A percentile compares a stretch with the other conserved stretches of the same genome.
Conservation (phyloP, 768 basidiomycete species). For the Naganishia randhawae region DNA sequence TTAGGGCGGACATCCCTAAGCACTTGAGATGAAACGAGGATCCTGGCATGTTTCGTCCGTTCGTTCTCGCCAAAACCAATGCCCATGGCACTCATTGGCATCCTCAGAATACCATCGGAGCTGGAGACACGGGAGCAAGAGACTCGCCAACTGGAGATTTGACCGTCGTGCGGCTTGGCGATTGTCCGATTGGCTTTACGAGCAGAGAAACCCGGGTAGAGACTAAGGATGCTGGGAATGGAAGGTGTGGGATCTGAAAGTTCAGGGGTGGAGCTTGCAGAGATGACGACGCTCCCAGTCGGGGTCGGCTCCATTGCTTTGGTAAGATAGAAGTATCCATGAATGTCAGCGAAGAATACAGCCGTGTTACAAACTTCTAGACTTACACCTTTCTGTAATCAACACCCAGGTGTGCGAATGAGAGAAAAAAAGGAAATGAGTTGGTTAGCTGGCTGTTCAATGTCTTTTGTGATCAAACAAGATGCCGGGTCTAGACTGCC, state of each 20-base stretch:
- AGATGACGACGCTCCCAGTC: neutral
- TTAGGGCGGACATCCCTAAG: neutral
- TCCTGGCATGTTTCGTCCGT: conserved; percentile 5
- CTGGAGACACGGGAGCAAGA: neutral
- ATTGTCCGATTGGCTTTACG: neutral
- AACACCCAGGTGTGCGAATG: neutral
- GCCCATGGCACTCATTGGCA: conserved; percentile 14
- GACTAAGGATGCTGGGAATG: conserved; percentile 22
- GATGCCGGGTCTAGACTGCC: neutral
- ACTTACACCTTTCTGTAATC: conserved; percentile 7
- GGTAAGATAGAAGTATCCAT: neutral
- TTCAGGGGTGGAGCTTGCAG: neutral
- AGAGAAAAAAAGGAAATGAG: neutral
- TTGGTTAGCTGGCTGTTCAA: neutral
- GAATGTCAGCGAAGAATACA: neutral
- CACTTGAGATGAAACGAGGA: neutral
- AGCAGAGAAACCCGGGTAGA: conserved; percentile 20
- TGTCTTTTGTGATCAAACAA: neutral
- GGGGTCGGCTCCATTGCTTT: neutral
- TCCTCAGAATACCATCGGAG: neutral
- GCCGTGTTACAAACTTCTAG: too few species aligned
- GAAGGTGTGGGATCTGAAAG: neutral
- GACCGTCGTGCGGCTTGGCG: neutral
- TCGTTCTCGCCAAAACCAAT: conserved; percentile 12
- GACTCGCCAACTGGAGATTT: neutral